A percentile compares a stretch with the other conserved stretches of the same genome.
Evolutionary conservation across 305 asterid species (phyloP).

Genomic region (Fraxinus baroniana): DNA sequence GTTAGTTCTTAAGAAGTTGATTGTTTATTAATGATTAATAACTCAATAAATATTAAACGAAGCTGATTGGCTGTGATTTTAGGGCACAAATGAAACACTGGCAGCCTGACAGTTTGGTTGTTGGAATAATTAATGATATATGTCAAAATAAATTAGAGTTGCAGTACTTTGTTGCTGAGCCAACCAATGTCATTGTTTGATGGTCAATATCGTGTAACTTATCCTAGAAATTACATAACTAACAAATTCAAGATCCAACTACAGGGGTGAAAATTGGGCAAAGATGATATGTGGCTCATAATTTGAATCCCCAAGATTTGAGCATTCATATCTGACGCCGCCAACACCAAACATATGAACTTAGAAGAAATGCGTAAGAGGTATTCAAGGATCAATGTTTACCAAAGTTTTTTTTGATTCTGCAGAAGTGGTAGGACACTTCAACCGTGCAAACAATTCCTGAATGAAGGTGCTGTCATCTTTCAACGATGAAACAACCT

Average conservation of each 20-base stretch:
- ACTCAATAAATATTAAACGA: neutral
- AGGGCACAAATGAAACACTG: neutral
- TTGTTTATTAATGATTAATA: neutral
- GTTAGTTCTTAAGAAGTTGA: neutral
- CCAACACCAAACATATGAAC: neutral
- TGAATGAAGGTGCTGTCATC: slow-evolving; percentile 79
- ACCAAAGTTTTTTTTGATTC: slow-evolving; percentile 87
- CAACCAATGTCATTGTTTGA: neutral
- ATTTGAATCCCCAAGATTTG: neutral
- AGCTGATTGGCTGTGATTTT: neutral
- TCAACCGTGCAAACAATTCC: slow-evolving; percentile 83
- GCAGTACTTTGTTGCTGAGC: neutral
- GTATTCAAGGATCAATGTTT: slow-evolving; percentile 12
- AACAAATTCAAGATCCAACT: neutral
- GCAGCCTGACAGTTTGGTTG: neutral
- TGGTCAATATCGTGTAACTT: neutral
- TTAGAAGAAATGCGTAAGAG: neutral
- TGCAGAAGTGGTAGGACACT: slow-evolving; percentile 54
- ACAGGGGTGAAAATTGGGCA: slow-evolving; percentile 1
- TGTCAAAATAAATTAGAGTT: neutral
- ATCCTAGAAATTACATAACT: neutral
- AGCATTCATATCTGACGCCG: neutral
- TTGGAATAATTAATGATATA: neutral
- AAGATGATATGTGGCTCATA: neutral
- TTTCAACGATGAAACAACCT: slow-evolving; percentile 87